These are phyloP conservation scores for Auriscalpium microsporum DNA, from an alignment of 768 basidiomycete genomes.

Conservation along the genomic window DNA sequence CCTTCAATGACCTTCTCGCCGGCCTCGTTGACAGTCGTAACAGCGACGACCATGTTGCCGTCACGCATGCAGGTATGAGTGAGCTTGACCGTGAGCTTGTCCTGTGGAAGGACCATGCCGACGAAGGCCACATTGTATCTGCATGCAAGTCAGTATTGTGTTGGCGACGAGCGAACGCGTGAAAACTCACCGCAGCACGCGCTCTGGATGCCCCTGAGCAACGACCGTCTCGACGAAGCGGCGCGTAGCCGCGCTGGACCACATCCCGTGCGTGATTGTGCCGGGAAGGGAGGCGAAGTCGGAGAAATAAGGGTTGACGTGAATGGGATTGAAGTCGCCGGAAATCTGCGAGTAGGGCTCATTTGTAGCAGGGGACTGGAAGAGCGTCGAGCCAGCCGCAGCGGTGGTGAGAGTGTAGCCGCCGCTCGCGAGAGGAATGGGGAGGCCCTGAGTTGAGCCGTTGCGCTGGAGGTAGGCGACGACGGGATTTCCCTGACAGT, in stretches of 20 bases:
- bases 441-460: constrained; percentile 69
- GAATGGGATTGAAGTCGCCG: constrained; percentile 98
- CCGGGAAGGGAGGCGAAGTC: constrained; percentile 88
- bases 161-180: constrained; percentile 1
- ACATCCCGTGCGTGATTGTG: constrained; percentile 97
- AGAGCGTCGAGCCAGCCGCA: constrained; percentile 49
- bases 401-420: constrained; percentile 73
- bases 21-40: constrained; percentile 75
- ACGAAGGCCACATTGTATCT: constrained; percentile 94
- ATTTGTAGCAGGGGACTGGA: constrained; percentile 83
- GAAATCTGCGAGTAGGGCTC: constrained; percentile 94
- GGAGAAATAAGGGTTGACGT: constrained; percentile 97
- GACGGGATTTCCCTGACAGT: constrained; percentile 89
- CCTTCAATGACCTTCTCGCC: constrained; percentile 92
- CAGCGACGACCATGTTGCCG: constrained; percentile 86
- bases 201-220: constrained; percentile 85
- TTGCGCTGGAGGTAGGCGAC: constrained; percentile 89
- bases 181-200: constrained; percentile 71
- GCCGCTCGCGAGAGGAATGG: constrained; percentile 70
- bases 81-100: constrained; percentile 79
- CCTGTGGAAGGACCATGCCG: constrained; percentile 92
- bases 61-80: constrained; percentile 87
- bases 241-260: constrained; percentile 92
- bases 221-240: constrained; percentile 89
- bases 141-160: constrained; percentile 6